Base-by-base conservation (phyloP, 768 basidiomycete species). In the Tricholoma saponaceum region DNA sequence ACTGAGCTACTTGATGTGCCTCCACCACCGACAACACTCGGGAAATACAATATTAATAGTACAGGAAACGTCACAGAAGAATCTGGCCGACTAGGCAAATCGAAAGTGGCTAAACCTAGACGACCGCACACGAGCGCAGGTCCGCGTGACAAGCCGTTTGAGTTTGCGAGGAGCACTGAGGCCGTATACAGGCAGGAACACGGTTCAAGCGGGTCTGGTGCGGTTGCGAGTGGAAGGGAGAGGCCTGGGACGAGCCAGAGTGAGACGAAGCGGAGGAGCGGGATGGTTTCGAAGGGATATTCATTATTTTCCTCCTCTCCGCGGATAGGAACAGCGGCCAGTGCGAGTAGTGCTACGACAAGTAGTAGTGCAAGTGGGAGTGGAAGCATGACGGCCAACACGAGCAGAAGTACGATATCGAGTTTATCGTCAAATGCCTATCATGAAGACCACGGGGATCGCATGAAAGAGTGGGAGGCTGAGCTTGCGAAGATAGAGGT, bases 41-140 rank as follows among this genome's bases (percentile, higher is more conserved):
- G 57, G 37, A 26, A 51, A 56, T 43, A 58, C 33, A 54, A 52
- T 23, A 61, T 23, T 37, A 49, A 26, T 49, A 60, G 57, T 41
- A 59, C 61, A 16, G 61, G 60, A 16, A 56, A 51, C 14, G 54
- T 64, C 16, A 57, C 18, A 16, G 60, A 35, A 7, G 18, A 51
- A 1, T 39, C 33, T 2, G 55, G 54, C 32, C 60, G 56, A 7
- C 1, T 35, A 12, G 39, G 55, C 28, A 32, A 39, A 18, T 49
- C 26, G 26, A 59, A 60, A 50, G 60, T 53, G 14, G 22, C 60
- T 18, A 61, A 69, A 44, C 67, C 72, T 37, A 77, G 84, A 57
- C 73, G 88, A 47, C 88, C 88, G 32, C 87, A 90, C 66, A 90
- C 88, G 22, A 86, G 85, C 58, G 86, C 86, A n/a, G 87, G 88